A percentile compares a stretch with the other conserved stretches of the same genome.
These are phyloP conservation scores for Aspergillus saccharolyticus DNA, from an alignment of 495 filamentous ascomycete genomes.

Conservation along the genomic window DNA sequence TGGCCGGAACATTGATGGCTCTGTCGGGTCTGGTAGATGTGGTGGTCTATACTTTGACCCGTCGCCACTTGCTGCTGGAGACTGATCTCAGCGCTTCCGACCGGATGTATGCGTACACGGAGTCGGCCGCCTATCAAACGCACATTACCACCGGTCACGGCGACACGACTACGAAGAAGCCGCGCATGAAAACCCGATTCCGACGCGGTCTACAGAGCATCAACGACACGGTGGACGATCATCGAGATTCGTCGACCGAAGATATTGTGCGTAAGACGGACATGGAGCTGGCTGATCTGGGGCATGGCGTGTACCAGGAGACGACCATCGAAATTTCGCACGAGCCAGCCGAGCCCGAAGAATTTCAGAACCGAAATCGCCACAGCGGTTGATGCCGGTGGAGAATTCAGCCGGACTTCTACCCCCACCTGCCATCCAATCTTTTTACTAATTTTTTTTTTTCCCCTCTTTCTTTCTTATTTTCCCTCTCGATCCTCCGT, in stretches of 20 bases:
- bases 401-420: not conserved
- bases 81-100: constrained; percentile 34
- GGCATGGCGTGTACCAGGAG: constrained; percentile 37
- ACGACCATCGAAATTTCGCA: constrained; percentile 40
- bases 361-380: constrained; percentile 10
- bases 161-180: constrained; percentile 13
- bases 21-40: constrained; percentile 69
- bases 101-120: constrained; percentile 19
- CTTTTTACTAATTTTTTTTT: not conserved
- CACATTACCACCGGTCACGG: constrained; percentile 24
- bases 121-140: constrained; percentile 25
- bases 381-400: constrained; percentile 8
- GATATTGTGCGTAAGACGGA: constrained; percentile 33
- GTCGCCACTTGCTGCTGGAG: constrained; percentile 34
- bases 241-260: constrained; percentile 34
- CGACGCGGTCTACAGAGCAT: constrained; percentile 20
- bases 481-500: not conserved
- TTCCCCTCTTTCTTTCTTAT: not conserved
- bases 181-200: constrained; percentile 21
- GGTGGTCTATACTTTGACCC: constrained; percentile 56
- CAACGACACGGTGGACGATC: constrained; percentile 22
- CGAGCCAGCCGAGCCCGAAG: constrained; percentile 25
- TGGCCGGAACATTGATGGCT: constrained; percentile 64
- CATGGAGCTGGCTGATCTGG: constrained; percentile 27
- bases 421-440: not conserved